Percentiles rank a stretch among this genome's conserved stretches.
Conservation (phyloP, 2,329 filamentous ascomycete genomes). For the Neonectria ditissima region DNA sequence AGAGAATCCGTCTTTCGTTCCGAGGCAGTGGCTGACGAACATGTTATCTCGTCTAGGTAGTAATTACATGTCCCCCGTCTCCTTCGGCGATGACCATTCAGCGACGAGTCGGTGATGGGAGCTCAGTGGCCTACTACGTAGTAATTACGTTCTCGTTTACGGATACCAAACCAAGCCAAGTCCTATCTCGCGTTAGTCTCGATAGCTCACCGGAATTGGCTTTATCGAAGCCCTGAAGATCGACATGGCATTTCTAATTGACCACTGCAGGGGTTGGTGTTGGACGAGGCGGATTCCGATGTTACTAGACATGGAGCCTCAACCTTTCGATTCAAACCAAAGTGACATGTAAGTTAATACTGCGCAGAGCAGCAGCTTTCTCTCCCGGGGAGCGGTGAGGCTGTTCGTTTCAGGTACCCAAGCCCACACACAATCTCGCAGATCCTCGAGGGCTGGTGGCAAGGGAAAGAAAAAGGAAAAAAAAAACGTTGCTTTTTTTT, state of each 20-base stretch:
- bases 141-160: background rate
- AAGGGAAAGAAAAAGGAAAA: no score
- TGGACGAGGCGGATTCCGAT: background rate
- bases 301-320: background rate
- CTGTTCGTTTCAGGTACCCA: conserved; percentile 18
- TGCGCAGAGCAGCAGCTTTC: no score
- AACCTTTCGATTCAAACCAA: conserved; percentile 1
- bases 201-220: background rate
- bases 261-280: background rate
- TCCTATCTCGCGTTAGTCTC: background rate
- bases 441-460: conserved; percentile 13
- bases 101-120: background rate
- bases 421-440: conserved; percentile 22
- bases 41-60: no score
- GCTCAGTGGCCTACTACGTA: no score
- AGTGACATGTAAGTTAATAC: no score
- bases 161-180: background rate
- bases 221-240: background rate
- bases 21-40: background rate
- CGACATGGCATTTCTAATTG: conserved; percentile 4
- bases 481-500: conserved; percentile 23
- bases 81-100: no score
- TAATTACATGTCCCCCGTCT: no score
- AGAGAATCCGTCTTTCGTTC: background rate
- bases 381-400: conserved; percentile 25